Conservation (phyloP, 352 stramenopile species). For the Globisporangium mamillatum region DNA sequence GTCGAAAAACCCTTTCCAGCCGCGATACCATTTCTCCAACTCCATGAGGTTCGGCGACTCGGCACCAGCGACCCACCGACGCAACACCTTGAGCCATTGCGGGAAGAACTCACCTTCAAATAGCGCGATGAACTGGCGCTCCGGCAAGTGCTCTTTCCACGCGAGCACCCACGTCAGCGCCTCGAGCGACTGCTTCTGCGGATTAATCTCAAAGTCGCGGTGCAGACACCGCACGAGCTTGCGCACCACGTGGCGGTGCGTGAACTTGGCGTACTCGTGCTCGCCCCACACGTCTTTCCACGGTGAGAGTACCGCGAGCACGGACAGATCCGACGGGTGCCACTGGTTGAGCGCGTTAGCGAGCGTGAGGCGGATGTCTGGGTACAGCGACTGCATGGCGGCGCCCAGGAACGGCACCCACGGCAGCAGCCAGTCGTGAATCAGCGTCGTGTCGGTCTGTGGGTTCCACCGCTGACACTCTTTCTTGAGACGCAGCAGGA, state of each 20-base stretch:
- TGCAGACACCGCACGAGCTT: slow-evolving; percentile 78
- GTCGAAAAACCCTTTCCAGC: slow-evolving; percentile 83
- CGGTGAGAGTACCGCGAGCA: slow-evolving; percentile 57
- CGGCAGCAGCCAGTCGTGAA: slow-evolving; percentile 81
- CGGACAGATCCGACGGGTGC: slow-evolving; percentile 74
- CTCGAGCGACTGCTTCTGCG: slow-evolving; percentile 66
- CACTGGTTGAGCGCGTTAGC: slow-evolving; percentile 67
- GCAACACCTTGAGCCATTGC: slow-evolving; percentile 86
- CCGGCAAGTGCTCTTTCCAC: slow-evolving; percentile 65
- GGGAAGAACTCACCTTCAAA: slow-evolving; percentile 92
- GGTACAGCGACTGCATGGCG: slow-evolving; percentile 53
- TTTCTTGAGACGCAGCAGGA: slow-evolving; percentile 70
- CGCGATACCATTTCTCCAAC: slow-evolving; percentile 79
- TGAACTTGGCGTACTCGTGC: slow-evolving; percentile 83
- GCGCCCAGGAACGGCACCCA: slow-evolving; percentile 51
- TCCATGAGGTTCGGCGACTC: slow-evolving; percentile 49
- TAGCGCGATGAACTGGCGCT: slow-evolving; percentile 74
- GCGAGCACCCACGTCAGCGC: slow-evolving; percentile 67
- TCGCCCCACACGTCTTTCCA: slow-evolving; percentile 77
- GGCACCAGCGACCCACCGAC: slow-evolving; percentile 54
- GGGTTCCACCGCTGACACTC: slow-evolving; percentile 66
- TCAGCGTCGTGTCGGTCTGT: slow-evolving; percentile 36
- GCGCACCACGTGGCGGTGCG: slow-evolving; percentile 68
- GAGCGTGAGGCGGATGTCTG: slow-evolving; percentile 66
- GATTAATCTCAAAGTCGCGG: slow-evolving; percentile 80